Evolutionary conservation across 306 rosid genomes (phyloP).

Genomic region (Vigna nakashimae): DNA sequence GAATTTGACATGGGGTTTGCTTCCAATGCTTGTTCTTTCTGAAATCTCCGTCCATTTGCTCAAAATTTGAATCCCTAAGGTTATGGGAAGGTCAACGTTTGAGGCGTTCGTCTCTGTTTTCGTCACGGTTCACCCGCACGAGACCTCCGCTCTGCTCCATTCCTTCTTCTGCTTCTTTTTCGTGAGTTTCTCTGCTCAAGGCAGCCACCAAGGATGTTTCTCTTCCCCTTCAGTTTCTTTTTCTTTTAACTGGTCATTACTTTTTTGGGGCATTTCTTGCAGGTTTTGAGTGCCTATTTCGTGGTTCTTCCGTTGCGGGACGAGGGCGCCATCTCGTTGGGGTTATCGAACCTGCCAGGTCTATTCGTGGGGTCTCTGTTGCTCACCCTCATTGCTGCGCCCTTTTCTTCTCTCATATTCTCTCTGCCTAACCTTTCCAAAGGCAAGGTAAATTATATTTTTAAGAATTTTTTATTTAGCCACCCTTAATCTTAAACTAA

Average conservation of each 20-base stretch:
- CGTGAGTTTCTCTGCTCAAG: constrained; percentile 57
- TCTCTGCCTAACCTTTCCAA: constrained; percentile 79
- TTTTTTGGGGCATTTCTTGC: constrained; percentile 14
- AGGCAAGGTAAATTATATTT: constrained; percentile 60
- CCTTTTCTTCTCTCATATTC: constrained; percentile 83
- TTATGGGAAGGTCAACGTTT: constrained; percentile 60
- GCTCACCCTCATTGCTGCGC: constrained; percentile 87
- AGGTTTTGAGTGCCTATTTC: constrained; percentile 96
- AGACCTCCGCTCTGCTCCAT: constrained; percentile 77
- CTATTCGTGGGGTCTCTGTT: constrained; percentile 80
- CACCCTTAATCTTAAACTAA: no score
- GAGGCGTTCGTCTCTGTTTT: constrained; percentile 69
- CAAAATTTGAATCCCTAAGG: constrained; percentile 31
- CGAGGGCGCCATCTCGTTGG: constrained; percentile 91
- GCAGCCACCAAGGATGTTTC: neutral
- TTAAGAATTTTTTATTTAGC: neutral
- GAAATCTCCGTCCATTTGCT: neutral
- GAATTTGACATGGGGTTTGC: neutral
- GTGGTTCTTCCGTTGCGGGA: constrained; percentile 97
- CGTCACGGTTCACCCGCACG: constrained; percentile 90
- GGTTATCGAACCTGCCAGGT: constrained; percentile 82
- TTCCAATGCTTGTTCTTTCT: neutral
- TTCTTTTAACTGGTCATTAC: no score
- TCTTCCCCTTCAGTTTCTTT: neutral
- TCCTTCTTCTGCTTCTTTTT: constrained; percentile 92